Evolutionary conservation across 768 basidiomycete genomes (phyloP), one percentile per base, ranked within the genome.

Genomic region (Leccinellum albellum): DNA sequence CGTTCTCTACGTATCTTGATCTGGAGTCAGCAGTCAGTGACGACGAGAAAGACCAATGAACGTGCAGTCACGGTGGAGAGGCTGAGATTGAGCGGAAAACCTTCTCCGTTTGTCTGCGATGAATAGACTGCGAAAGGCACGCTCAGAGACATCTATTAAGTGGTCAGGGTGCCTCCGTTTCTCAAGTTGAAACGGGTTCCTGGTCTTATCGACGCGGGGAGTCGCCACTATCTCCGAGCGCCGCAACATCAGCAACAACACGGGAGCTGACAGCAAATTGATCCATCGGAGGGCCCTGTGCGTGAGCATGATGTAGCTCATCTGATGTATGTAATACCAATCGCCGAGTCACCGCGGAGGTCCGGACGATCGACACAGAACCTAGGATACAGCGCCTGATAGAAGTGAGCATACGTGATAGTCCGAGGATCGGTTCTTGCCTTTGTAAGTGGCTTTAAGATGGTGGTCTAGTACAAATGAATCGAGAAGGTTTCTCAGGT

Each of bases 1-100:
- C 96, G 70, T 93, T 95, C 78, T 99, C 96, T 49, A 89, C 94
- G 69, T 90, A 98, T 71, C 95, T 97, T 70, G 40, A 29, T 32
- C 45, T 42, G 40, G 60, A 53, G 54, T 68, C 46, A 69, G 54
- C 32, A 29, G 65, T 52, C 21, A 33, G 47, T 57, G 9, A 26
- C 28, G 29, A 4, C 45, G 29, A 28, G 21, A 42, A 24, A 24
- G 23, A 20, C 40, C 12, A 20, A 20, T 10, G 12, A 42, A 12
- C 20, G 20, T 42, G 40, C 10, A 42, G n/a, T 20, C 40, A 20
- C n/a, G 40, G 12, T 20, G 40, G 40, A 42, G 40, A 37, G n/a
- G 20, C 12, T 42, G 40, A 42, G 40, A 42, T 42, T 20, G 20
- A 12, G 40, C 40, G 40, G 40, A 42, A 42, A 42, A 20, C 17